Conservation (phyloP, 441 rosid species). For the Populus tomentosa region DNA sequence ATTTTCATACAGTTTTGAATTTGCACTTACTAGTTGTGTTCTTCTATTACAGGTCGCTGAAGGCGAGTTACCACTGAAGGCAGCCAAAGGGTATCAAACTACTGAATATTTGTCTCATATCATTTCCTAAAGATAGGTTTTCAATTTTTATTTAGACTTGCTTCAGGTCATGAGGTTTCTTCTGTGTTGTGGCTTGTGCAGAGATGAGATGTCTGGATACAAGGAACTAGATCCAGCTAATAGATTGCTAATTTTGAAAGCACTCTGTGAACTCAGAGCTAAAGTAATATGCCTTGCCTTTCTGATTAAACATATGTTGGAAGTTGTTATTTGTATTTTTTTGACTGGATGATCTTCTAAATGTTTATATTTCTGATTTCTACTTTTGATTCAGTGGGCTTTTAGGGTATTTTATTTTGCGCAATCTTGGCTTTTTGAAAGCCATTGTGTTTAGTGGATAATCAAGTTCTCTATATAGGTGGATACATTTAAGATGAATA, state of each 20-base stretch:
- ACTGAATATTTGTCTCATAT: background rate
- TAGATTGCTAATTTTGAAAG: conserved; percentile 60
- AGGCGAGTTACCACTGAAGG: conserved; percentile 60
- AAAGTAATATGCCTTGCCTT: conserved; percentile 38
- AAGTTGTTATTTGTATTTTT: background rate
- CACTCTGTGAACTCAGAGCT: conserved; percentile 79
- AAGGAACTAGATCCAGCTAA: conserved; percentile 50
- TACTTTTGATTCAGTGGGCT: background rate
- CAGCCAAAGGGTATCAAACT: conserved; percentile 49
- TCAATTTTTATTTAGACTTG: background rate
- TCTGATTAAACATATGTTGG: conserved; percentile 2
- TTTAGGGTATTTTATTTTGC: background rate
- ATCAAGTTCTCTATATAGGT: background rate
- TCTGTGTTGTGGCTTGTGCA: conserved; percentile 25
- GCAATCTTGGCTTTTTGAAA: background rate
- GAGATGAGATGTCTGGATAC: conserved; percentile 61
- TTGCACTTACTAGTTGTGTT: background rate
- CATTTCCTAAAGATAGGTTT: background rate
- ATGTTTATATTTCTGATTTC: background rate
- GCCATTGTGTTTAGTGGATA: background rate
- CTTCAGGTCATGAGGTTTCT: conserved; percentile 9
- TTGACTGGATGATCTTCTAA: conserved; percentile 3
- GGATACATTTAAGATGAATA: conserved; percentile 8
- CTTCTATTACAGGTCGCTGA: conserved; percentile 58
- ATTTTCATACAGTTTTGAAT: conserved; percentile 1